These are phyloP conservation scores for Vanrija sp. DNA, from an alignment of 1,284 basidiomycete species.

Conservation along the genomic window DNA sequence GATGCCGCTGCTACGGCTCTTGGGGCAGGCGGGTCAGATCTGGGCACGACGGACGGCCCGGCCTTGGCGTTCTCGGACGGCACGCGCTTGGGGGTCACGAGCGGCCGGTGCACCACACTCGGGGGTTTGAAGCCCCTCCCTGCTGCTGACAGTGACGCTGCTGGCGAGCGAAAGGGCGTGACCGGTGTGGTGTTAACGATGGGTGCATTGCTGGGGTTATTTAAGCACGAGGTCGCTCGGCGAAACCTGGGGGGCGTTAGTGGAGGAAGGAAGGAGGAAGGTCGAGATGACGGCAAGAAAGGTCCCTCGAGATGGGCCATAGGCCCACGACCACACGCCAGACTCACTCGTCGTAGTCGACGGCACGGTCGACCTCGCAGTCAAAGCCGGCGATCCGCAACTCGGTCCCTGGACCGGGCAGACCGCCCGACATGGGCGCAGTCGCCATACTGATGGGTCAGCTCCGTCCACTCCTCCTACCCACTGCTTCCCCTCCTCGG, in stretches of 20 bases:
- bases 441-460: slow-evolving; percentile 28
- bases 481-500: slow-evolving; percentile 50
- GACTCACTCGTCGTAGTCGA: slow-evolving; percentile 33
- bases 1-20: slow-evolving; percentile 8
- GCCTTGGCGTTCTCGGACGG: too few relatives aligned
- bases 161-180: neutral
- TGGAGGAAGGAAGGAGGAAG: neutral
- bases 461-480: slow-evolving; percentile 2
- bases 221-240: slow-evolving; percentile 26
- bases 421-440: slow-evolving; percentile 24
- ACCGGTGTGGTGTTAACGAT: neutral
- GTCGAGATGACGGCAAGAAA: too few relatives aligned
- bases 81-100: neutral
- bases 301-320: too few relatives aligned
- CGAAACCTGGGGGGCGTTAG: slow-evolving; percentile 27
- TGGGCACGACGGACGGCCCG: neutral
- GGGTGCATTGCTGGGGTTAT: slow-evolving; percentile 15
- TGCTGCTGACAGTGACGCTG: too few relatives aligned
- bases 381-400: slow-evolving; percentile 65
- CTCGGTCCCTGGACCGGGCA: slow-evolving; percentile 40
- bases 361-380: slow-evolving; percentile 46
- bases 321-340: neutral
- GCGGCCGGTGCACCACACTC: too few relatives aligned
- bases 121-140: too few relatives aligned
- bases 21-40: neutral